Conservation (phyloP, 768 basidiomycete species). For the Amanita muscaria region DNA sequence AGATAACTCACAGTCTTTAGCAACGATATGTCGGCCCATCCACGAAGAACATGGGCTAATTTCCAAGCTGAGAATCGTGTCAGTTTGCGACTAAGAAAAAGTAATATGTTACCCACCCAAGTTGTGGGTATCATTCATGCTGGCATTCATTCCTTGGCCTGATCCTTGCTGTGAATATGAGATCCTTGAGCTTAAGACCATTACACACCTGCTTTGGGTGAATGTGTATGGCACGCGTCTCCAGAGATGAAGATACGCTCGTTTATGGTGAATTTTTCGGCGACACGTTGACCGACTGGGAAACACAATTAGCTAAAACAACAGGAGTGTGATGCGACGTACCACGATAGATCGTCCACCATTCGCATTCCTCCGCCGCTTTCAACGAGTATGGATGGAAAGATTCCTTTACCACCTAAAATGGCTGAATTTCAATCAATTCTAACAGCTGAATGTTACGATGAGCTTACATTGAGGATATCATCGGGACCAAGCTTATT, state of each 20-base stretch:
- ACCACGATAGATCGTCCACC: constrained; percentile 2
- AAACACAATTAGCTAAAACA: too few species aligned
- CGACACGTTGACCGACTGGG: constrained; percentile 70
- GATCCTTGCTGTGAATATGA: not conserved
- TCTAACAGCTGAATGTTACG: not conserved
- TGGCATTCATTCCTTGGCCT: constrained; percentile 75
- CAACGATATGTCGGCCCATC: constrained; percentile 39
- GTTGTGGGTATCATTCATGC: constrained; percentile 70
- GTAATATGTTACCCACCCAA: constrained; percentile 30
- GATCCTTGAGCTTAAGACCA: not conserved
- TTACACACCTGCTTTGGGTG: constrained; percentile 49
- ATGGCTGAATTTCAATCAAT: not conserved
- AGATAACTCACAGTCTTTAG: constrained; percentile 38
- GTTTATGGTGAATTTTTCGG: constrained; percentile 51
- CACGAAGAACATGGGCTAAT: constrained; percentile 44
- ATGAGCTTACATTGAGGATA: constrained; percentile 40
- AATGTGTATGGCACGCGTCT: constrained; percentile 67
- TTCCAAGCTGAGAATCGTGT: constrained; percentile 65
- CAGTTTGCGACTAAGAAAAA: not conserved
- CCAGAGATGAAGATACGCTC: constrained; percentile 70
- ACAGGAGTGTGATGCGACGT: too few species aligned
- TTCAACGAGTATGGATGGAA: not conserved
- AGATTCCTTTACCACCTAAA: not conserved
- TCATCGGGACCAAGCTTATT: constrained; percentile 38
- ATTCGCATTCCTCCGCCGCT: not conserved